phyloP scores from a whole-genome alignment of 2,329 filamentous ascomycete species.

The Aspergillus aculeatus region DNA sequence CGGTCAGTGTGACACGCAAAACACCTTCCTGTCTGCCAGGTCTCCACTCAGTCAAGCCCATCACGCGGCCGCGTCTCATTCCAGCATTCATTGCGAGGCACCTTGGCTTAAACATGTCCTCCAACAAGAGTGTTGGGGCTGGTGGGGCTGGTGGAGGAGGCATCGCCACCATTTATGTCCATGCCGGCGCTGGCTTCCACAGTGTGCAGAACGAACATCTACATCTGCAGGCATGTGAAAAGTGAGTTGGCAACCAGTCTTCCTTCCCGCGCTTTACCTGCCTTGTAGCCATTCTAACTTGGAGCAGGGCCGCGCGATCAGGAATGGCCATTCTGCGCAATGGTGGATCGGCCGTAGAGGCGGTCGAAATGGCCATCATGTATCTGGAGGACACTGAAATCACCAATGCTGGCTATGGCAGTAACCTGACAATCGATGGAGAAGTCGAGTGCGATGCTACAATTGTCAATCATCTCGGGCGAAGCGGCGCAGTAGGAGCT shows the following conservation, averaged over 20 bases:
- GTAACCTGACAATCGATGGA: conserved; percentile 88
- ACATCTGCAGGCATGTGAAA: conserved; percentile 82
- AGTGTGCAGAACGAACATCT: conserved; percentile 79
- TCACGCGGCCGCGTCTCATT: conserved; percentile 1
- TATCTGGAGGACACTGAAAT: conserved; percentile 91
- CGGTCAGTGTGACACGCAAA: neutral
- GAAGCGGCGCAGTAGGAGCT: conserved; percentile 90
- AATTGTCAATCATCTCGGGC: conserved; percentile 83
- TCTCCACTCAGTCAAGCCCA: neutral
- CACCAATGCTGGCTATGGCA: conserved; percentile 94
- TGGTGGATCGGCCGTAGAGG: conserved; percentile 79
- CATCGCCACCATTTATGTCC: conserved; percentile 82
- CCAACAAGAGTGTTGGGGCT: conserved; percentile 43
- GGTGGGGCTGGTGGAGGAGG: conserved; percentile 47
- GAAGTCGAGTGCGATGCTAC: conserved; percentile 93
- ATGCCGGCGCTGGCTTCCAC: conserved; percentile 93
- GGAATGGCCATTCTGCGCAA: conserved; percentile 78
- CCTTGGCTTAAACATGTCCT: conserved; percentile 28
- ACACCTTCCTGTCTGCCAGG: neutral
- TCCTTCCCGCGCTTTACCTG: neutral
- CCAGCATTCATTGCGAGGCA: neutral
- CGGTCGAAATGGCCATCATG: conserved; percentile 84
- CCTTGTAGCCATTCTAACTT: conserved; percentile 6
- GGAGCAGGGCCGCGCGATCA: conserved; percentile 70
- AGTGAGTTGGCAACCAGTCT: conserved; percentile 58